phyloP scores from a whole-genome alignment of 2,329 filamentous ascomycete species.

The Sordariomycetes sp. region DNA sequence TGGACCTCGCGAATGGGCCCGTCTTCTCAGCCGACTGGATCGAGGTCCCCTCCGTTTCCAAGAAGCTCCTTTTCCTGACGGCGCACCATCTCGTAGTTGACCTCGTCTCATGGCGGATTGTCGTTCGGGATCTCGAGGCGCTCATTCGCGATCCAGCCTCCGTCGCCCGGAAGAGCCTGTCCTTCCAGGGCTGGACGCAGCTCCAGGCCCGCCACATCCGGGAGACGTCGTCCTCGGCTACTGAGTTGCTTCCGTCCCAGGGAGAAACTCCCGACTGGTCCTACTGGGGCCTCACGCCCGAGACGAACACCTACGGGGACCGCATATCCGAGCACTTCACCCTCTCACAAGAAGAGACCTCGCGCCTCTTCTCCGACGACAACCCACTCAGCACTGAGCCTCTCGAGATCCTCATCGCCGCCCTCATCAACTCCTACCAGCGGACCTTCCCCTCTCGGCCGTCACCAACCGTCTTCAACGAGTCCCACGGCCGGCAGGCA shows the following conservation, averaged over 20 bases:
- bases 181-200: constrained; percentile 23
- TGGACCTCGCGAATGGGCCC: constrained; percentile 11
- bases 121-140: constrained; percentile 27
- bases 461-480: constrained; percentile 15
- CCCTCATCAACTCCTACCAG: constrained; percentile 14
- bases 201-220: not conserved
- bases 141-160: constrained; percentile 12
- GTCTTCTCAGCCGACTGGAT: constrained; percentile 9
- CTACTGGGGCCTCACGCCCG: constrained; percentile 13
- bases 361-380: not conserved
- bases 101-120: constrained; percentile 30
- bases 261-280: constrained; percentile 9
- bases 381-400: constrained; percentile 12
- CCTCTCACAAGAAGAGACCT: constrained; percentile 2
- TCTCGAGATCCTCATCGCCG: constrained; percentile 19
- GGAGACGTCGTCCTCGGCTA: not conserved
- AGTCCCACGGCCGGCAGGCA: constrained; percentile 21
- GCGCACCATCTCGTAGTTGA: constrained; percentile 26
- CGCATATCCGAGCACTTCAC: constrained; percentile 8
- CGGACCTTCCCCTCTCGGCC: constrained; percentile 15
- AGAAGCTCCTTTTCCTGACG: constrained; percentile 16
- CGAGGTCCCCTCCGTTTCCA: constrained; percentile 2
- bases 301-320: constrained; percentile 10
- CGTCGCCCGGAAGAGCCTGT: constrained; percentile 8
- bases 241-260: not conserved